phyloP scores from a whole-genome alignment of 2,329 filamentous ascomycete species.

The Fusarium domesticum region DNA sequence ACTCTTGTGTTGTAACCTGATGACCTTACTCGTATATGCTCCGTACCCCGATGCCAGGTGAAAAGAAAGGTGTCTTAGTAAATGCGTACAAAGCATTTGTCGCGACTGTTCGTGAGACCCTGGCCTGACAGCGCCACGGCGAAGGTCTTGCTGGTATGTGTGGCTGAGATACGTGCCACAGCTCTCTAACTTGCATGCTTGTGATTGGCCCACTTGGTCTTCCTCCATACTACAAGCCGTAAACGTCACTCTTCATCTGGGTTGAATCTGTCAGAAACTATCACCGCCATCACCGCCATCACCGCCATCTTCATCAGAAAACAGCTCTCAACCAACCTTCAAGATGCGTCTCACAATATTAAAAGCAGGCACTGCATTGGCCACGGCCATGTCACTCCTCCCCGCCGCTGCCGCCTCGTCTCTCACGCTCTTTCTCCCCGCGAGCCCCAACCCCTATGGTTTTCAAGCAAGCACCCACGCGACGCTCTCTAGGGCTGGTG shows the following conservation, averaged over 20 bases:
- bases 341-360: conserved; percentile 37
- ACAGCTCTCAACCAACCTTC: not conserved
- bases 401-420: conserved; percentile 31
- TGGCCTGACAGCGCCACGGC: no score
- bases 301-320: not conserved
- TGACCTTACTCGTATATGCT: no score
- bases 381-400: conserved; percentile 36
- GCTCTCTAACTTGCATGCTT: not conserved
- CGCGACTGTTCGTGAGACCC: no score
- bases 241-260: not conserved
- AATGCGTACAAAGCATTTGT: no score
- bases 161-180: not conserved
- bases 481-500: conserved; percentile 47
- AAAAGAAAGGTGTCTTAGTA: no score
- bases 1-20: no score
- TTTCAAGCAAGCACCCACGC: conserved; percentile 67
- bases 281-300: not conserved
- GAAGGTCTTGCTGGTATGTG: no score
- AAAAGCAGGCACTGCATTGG: conserved; percentile 34
- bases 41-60: no score
- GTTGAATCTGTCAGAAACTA: not conserved
- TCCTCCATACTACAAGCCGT: not conserved
- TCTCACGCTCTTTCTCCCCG: conserved; percentile 46
- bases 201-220: not conserved
- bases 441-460: conserved; percentile 49